These are phyloP conservation scores for Pseudofabraea citricarpa DNA, from an alignment of 2,329 filamentous ascomycete species.

Conservation along the genomic window DNA sequence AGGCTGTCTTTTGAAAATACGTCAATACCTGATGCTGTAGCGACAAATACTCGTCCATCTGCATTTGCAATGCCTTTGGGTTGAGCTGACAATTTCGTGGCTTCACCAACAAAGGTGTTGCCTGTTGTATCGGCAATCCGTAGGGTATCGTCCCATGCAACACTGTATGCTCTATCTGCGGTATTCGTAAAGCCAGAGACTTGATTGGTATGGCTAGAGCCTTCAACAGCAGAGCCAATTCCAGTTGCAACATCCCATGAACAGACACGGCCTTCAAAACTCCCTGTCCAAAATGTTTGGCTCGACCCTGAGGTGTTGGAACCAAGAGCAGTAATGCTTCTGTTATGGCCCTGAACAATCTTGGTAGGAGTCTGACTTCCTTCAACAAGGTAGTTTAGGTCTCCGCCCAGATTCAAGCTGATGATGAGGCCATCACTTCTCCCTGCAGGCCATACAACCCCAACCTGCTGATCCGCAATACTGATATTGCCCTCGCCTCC, in stretches of 20 bases:
- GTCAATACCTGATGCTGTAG: conserved; percentile 50
- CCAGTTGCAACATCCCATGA: conserved; percentile 76
- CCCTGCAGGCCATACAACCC: conserved; percentile 82
- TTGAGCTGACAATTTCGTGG: conserved; percentile 67
- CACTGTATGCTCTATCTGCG: conserved; percentile 68
- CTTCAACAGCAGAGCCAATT: conserved; percentile 65
- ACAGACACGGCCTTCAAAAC: conserved; percentile 83
- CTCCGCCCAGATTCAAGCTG: conserved; percentile 80
- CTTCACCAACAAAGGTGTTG: conserved; percentile 68
- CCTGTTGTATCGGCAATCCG: conserved; percentile 71
- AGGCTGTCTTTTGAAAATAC: conserved; percentile 57
- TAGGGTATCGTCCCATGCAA: conserved; percentile 91
- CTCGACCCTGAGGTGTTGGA: conserved; percentile 41
- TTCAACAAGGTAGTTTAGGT: conserved; percentile 82
- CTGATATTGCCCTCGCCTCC: conserved; percentile 68
- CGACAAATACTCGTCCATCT: conserved; percentile 42
- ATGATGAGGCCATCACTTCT: conserved; percentile 84
- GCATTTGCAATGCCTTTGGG: conserved; percentile 68
- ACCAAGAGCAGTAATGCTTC: conserved; percentile 77
- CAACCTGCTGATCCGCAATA: conserved; percentile 84
- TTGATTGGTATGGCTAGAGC: conserved; percentile 80
- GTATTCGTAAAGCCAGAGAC: conserved; percentile 68
- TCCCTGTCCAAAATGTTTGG: conserved; percentile 78
- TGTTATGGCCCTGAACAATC: conserved; percentile 83
- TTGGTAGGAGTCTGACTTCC: conserved; percentile 64